A percentile compares a stretch with the other conserved stretches of the same genome.
These are phyloP conservation scores for Pythium aristosporum DNA, from an alignment of 352 stramenopile genomes.

Conservation along the genomic window DNA sequence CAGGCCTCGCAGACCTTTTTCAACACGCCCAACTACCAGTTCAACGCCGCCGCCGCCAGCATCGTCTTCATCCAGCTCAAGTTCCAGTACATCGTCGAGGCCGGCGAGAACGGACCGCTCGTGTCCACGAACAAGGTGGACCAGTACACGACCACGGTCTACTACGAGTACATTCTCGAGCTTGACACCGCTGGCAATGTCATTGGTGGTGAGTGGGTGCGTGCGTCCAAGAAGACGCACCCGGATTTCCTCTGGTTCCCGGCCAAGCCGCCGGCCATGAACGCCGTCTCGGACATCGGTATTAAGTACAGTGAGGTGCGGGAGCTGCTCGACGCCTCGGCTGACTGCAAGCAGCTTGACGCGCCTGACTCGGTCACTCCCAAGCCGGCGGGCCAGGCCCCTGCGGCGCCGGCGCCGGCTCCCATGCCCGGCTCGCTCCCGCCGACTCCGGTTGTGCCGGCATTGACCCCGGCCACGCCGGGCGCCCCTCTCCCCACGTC, in stretches of 20 bases:
- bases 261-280: slow-evolving; percentile 13
- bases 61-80: slow-evolving; percentile 44
- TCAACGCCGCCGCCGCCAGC: slow-evolving; percentile 17
- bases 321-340: slow-evolving; percentile 15
- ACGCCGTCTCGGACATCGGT: slow-evolving; percentile 12
- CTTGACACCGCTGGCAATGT: slow-evolving; percentile 57
- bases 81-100: slow-evolving; percentile 47
- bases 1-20: slow-evolving; percentile 24
- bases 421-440: no score
- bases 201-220: slow-evolving; percentile 70
- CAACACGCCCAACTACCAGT: slow-evolving; percentile 36
- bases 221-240: slow-evolving; percentile 47
- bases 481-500: no score
- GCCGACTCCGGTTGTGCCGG: no score
- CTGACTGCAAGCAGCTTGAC: background rate
- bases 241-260: slow-evolving; percentile 75
- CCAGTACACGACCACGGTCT: slow-evolving; percentile 29
- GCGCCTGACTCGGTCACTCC: background rate
- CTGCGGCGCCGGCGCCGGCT: no score
- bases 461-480: no score
- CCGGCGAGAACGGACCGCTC: slow-evolving; percentile 38
- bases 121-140: slow-evolving; percentile 27
- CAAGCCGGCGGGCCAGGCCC: no score
- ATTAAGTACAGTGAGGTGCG: slow-evolving; percentile 22
- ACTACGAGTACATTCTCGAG: slow-evolving; percentile 60